phyloP scores from a whole-genome alignment of 345 rosid species.

The Pistacia vera region DNA sequence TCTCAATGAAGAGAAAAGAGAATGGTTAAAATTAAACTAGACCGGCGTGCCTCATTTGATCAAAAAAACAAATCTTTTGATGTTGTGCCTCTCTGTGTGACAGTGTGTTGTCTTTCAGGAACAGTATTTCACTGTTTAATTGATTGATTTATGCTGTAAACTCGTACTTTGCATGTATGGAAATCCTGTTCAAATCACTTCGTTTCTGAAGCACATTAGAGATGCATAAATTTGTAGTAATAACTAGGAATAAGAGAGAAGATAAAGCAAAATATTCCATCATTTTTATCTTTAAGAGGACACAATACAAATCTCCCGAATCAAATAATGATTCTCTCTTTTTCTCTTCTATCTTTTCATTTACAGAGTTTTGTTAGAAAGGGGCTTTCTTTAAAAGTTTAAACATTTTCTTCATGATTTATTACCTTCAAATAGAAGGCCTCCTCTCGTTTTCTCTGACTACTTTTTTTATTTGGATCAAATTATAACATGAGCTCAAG shows the following conservation, averaged over 20 bases:
- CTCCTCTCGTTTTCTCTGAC: background rate
- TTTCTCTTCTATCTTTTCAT: conserved; percentile 9
- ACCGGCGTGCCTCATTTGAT: too few species aligned
- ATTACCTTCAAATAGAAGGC: conserved; percentile 6
- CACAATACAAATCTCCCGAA: background rate
- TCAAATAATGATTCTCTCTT: background rate
- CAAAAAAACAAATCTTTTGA: too few species aligned
- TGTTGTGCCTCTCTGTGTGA: background rate
- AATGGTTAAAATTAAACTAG: too few species aligned
- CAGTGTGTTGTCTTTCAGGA: conserved; percentile 17
- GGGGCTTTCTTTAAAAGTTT: too few species aligned
- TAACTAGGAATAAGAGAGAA: background rate
- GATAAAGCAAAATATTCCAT: conserved; percentile 19
- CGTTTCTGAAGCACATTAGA: background rate
- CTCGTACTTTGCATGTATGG: conserved; percentile 3
- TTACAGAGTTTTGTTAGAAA: background rate
- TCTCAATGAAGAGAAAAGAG: background rate
- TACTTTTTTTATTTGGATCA: background rate
- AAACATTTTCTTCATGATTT: conserved; percentile 1
- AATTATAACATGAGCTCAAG: background rate
- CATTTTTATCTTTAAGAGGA: background rate
- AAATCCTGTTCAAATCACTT: conserved; percentile 24
- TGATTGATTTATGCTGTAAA: conserved; percentile 27
- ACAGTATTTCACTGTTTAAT: conserved; percentile 2
- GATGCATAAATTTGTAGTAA: conserved; percentile 18